Percentiles rank a stretch among this genome's conserved stretches.
Conservation (phyloP, 768 basidiomycete genomes). For the Ephemerocybe angulata region DNA sequence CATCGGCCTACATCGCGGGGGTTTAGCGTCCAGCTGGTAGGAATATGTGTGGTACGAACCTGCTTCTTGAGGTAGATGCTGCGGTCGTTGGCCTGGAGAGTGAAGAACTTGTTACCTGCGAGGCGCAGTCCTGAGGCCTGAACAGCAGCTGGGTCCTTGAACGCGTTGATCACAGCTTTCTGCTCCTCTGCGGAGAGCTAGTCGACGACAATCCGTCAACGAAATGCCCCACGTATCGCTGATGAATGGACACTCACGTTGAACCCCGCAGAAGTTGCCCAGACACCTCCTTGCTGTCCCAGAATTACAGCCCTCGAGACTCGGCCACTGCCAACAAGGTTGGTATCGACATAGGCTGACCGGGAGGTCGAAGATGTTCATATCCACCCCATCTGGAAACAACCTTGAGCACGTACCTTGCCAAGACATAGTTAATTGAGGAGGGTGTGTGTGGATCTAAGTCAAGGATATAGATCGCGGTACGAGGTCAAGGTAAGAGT, state of each 20-base stretch:
- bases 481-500: constrained; percentile 4
- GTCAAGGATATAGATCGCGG: constrained; percentile 10
- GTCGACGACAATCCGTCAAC: constrained; percentile 1
- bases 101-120: constrained; percentile 73
- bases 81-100: constrained; percentile 43
- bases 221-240: not conserved
- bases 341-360: constrained; percentile 76
- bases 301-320: constrained; percentile 75
- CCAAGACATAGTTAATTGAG: constrained; percentile 56
- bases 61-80: constrained; percentile 75
- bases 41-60: constrained; percentile 39
- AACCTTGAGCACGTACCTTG: constrained; percentile 42
- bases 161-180: constrained; percentile 44
- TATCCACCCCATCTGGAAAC: not conserved
- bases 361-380: constrained; percentile 5
- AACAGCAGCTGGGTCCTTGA: constrained; percentile 34
- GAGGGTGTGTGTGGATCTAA: constrained; percentile 3
- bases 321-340: constrained; percentile 72
- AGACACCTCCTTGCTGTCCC: constrained; percentile 71
- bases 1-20: constrained; percentile 54
- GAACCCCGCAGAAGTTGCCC: constrained; percentile 64
- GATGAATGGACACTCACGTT: constrained; percentile 36
- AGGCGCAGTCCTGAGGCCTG: constrained; percentile 63
- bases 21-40: not conserved
- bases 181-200: constrained; percentile 71